Base-by-base conservation (phyloP, 2,329 filamentous ascomycete genomes). In the Cadophora sp. region DNA sequence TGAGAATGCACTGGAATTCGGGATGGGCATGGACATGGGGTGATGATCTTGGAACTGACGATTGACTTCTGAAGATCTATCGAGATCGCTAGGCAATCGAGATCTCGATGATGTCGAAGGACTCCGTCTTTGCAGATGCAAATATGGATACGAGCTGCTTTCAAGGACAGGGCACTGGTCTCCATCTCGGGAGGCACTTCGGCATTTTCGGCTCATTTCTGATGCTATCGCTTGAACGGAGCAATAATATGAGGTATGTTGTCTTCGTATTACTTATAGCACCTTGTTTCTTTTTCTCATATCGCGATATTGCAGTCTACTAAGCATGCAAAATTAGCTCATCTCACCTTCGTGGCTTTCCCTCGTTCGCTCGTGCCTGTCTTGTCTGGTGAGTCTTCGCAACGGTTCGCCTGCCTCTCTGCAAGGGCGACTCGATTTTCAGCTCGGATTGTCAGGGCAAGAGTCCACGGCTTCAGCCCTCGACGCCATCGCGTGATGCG, bases 401-500 rank as follows among this genome's bases (percentile, higher is more conserved):
- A 43, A 43, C 40, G 43, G 43, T 48, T 48, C 43, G 19, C 19
- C 43, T 34, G 34, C 55, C 55, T 24, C 19, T 37, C 55, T 58
- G 55, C 55, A 58, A 37, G 55, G 29, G 55, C 55, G 37, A n/a
- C 7, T 37, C 16, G 31, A 37, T 37, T 24, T 8, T 59, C 56
- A 59, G 56, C 56, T 59, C 56, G 22, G 56, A 43, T 40, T 11
- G 22, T 43, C 56, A 59, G 56, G 56, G 56, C 56, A 59, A 14
- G 6, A 22, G 43, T n/a, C n/a, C 7, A 9, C n/a, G 5, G 43
- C 9, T 40, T 58, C 31, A 37, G 31, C 12, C 31, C 19, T 37
- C 29, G 19, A 24, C 19, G 16, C 53, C 53, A 22, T 19, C 4
- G 16, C 24, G 19, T 31, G 34, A 59, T 59, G 56, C 56, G 56